Evolutionary conservation across 495 filamentous ascomycete genomes (phyloP).

Genomic region (Podospora australis): DNA sequence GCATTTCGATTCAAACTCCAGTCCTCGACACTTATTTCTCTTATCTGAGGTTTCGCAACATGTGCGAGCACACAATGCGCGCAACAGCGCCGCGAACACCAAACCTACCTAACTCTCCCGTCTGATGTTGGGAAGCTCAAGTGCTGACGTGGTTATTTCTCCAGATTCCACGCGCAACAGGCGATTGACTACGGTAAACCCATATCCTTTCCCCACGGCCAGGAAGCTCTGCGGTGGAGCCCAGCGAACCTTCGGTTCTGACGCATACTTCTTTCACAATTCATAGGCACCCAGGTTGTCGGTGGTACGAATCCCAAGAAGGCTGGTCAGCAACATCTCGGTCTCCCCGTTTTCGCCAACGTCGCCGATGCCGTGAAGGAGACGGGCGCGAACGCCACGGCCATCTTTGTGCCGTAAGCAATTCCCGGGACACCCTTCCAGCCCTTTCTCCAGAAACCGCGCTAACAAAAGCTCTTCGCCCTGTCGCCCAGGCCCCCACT

Average conservation of each 20-base stretch:
- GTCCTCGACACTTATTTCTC: conserved; percentile 12
- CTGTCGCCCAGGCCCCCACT: conserved; percentile 70
- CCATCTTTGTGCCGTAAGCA: conserved; percentile 92
- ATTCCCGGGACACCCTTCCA: not conserved
- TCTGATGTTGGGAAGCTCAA: not conserved
- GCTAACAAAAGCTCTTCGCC: not conserved
- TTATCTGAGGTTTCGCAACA: conserved; percentile 9
- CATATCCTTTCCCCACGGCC: not conserved
- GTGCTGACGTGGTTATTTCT: conserved; percentile 33
- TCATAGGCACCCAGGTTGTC: conserved; percentile 85
- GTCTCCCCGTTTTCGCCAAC: conserved; percentile 85
- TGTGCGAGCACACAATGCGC: conserved; percentile 2
- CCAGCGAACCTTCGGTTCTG: conserved; percentile 8
- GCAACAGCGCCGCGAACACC: not conserved
- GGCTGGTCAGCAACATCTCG: conserved; percentile 82
- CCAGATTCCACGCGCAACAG: conserved; percentile 93
- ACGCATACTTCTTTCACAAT: conserved; percentile 6
- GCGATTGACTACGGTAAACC: conserved; percentile 91
- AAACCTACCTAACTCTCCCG: conserved; percentile 10
- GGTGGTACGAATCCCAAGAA: conserved; percentile 99
- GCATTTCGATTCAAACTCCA: not conserved
- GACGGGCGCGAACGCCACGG: conserved; percentile 84
- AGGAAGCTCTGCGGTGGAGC: not conserved
- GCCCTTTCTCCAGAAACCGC: not conserved
- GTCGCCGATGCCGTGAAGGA: conserved; percentile 85